Evolutionary conservation across 2,329 filamentous ascomycete genomes (phyloP), one percentile per base, ranked within the genome.

Genomic region (Amauroascus niger): DNA sequence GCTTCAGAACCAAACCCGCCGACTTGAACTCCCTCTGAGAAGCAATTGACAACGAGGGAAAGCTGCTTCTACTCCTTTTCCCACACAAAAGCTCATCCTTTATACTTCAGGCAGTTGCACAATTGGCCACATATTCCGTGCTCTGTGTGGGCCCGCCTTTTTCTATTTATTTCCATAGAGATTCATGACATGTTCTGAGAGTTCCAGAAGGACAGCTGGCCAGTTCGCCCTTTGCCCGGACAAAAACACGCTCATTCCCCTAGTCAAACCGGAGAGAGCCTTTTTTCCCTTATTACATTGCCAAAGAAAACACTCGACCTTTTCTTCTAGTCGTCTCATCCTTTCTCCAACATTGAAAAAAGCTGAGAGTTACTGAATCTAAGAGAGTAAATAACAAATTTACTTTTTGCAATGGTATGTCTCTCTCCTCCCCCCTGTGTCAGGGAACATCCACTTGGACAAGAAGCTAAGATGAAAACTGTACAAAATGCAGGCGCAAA

Each of bases 401-500:
- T 41, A 4, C 7, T 41, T 24, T 24, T 20, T 18, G 8, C 45
- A 39, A 37, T 39, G 32, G 30, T 37, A 37, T 35, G 18, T 22
- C n/a, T n/a, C n/a, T n/a, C 28, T 8, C 45, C 30, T 13, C 16
- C 30, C 28, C 22, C 44, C 30, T 22, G 8, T 28, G 14, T 16
- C 11, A 26, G 14, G 14, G n/a, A n/a, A n/a, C n/a, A n/a, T 22
- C 4, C 8, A 11, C 7, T 41, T 14, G 20, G 20, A 41, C 39
- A 22, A n/a, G 8, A 22, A 5, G 13, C 20, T 41, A 18, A 41
- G 18, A 6, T n/a, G n/a, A 41, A 41, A 6, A 22, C n/a, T 13
- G 6, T 9, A n/a, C n/a, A n/a, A n/a, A 24, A 41, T 24, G 6
- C 18, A 81, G 79, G 77, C 76, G 24, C 81, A 84, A 78, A 84